Evolutionary conservation across 306 rosid species (phyloP).

Genomic region (Canavalia gladiata): DNA sequence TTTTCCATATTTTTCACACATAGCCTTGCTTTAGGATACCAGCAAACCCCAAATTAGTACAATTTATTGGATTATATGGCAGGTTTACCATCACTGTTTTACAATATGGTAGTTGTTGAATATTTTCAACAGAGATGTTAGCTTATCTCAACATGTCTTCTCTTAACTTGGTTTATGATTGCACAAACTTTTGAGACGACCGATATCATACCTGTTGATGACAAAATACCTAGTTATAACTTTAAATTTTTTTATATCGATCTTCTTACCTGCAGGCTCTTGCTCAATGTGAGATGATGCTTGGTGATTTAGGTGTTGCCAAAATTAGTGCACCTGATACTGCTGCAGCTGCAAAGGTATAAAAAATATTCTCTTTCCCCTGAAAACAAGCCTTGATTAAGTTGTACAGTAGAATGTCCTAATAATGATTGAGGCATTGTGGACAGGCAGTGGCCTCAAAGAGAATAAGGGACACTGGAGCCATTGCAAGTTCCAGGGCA

Average conservation of each 20-base stretch:
- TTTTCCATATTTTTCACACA: not conserved
- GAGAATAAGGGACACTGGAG: constrained; percentile 63
- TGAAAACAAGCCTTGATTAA: not conserved
- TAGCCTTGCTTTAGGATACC: constrained; percentile 1
- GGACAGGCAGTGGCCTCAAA: constrained; percentile 63
- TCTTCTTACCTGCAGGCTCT: constrained; percentile 68
- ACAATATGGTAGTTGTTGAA: not conserved
- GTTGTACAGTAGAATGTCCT: constrained; percentile 9
- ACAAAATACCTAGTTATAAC: not conserved
- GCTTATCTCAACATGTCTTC: not conserved
- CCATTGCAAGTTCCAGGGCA: constrained; percentile 80
- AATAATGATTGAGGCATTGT: constrained; percentile 46
- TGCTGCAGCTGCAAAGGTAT: constrained; percentile 86
- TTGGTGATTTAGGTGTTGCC: constrained; percentile 57
- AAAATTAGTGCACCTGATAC: constrained; percentile 59
- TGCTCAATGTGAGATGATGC: constrained; percentile 65
- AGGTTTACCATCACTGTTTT: not conserved
- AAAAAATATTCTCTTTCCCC: constrained; percentile 26
- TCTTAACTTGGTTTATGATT: not conserved
- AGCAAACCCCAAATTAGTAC: not conserved
- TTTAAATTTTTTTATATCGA: not conserved
- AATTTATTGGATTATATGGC: not conserved
- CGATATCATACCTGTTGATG: not conserved
- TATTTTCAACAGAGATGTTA: not conserved
- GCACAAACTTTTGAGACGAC: constrained; percentile 1